These are phyloP conservation scores for Cyanophora paradoxa DNA, from an alignment of 78 protist species.

Conservation along the genomic window DNA sequence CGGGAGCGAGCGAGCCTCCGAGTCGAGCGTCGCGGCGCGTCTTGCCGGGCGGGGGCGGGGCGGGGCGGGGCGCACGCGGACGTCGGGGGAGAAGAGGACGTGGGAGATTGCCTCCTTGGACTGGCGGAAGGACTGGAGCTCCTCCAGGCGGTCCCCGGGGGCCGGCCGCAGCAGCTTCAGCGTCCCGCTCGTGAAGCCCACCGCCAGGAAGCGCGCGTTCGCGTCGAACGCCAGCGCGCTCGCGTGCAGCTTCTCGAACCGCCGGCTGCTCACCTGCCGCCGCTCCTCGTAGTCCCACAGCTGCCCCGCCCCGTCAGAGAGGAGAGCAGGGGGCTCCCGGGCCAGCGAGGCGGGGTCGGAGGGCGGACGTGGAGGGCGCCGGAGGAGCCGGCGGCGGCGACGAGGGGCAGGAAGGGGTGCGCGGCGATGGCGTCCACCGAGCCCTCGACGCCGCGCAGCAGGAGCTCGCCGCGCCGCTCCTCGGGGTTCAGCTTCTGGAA, in stretches of 20 bases:
- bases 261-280: neutral
- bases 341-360: too few relatives aligned
- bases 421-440: slow-evolving; percentile 27
- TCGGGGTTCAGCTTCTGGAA: slow-evolving; percentile 9
- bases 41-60: slow-evolving; percentile 5
- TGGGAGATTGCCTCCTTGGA: slow-evolving; percentile 3
- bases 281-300: slow-evolving; percentile 28
- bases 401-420: slow-evolving; percentile 30
- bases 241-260: neutral
- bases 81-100: slow-evolving; percentile 25
- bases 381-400: slow-evolving; percentile 32
- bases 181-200: slow-evolving; percentile 40
- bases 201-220: slow-evolving; percentile 24
- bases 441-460: slow-evolving; percentile 39
- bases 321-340: too few relatives aligned
- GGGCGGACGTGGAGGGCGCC: too few relatives aligned
- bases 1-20: too few relatives aligned
- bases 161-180: slow-evolving; percentile 33
- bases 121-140: neutral
- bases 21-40: too few relatives aligned
- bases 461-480: slow-evolving; percentile 14
- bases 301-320: too few relatives aligned
- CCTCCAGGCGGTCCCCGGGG: slow-evolving; percentile 17
- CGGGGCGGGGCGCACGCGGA: too few relatives aligned
- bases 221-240: slow-evolving; percentile 27